Percentiles rank a stretch among this genome's conserved stretches.
Evolutionary conservation across 2,329 filamentous ascomycete species (phyloP).

Genomic region (Nemania serpens): DNA sequence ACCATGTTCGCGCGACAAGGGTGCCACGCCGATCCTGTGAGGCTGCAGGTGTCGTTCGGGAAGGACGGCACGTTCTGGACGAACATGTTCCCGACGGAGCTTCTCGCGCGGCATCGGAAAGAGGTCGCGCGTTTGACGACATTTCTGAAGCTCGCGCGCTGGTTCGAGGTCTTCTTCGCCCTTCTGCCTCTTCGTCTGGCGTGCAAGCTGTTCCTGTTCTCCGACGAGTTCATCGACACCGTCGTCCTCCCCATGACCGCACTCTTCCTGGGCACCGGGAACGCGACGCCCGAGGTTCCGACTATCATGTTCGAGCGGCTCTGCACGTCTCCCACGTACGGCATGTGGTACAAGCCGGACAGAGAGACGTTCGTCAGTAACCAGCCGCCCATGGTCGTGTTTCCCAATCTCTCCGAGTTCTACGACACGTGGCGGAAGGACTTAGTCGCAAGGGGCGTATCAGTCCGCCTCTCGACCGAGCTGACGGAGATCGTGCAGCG

Average conservation of each 20-base stretch:
- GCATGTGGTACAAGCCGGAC: conserved; percentile 59
- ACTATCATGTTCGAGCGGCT: conserved; percentile 43
- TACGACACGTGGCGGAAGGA: conserved; percentile 58
- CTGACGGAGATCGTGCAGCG: conserved; percentile 54
- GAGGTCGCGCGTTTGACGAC: conserved; percentile 54
- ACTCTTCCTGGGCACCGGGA: conserved; percentile 43
- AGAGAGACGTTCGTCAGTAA: conserved; percentile 46
- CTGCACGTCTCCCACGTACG: conserved; percentile 54
- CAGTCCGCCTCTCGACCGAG: conserved; percentile 57
- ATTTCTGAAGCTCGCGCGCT: conserved; percentile 56
- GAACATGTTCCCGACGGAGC: conserved; percentile 59
- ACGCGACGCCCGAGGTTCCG: conserved; percentile 42
- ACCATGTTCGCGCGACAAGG: conserved; percentile 63
- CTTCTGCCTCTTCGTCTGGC: conserved; percentile 49
- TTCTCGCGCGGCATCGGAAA: conserved; percentile 54
- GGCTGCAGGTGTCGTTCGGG: conserved; percentile 60
- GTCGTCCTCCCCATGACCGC: conserved; percentile 45
- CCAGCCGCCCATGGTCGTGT: conserved; percentile 62
- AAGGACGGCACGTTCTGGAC: conserved; percentile 61
- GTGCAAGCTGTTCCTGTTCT: conserved; percentile 41
- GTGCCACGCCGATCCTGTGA: conserved; percentile 58
- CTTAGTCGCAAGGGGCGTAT: conserved; percentile 54
- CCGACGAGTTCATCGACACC: conserved; percentile 41
- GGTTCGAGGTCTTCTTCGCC: conserved; percentile 59
- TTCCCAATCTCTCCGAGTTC: conserved; percentile 60